Evolutionary conservation across 768 basidiomycete genomes (phyloP).

Genomic region (Zangia roseola): DNA sequence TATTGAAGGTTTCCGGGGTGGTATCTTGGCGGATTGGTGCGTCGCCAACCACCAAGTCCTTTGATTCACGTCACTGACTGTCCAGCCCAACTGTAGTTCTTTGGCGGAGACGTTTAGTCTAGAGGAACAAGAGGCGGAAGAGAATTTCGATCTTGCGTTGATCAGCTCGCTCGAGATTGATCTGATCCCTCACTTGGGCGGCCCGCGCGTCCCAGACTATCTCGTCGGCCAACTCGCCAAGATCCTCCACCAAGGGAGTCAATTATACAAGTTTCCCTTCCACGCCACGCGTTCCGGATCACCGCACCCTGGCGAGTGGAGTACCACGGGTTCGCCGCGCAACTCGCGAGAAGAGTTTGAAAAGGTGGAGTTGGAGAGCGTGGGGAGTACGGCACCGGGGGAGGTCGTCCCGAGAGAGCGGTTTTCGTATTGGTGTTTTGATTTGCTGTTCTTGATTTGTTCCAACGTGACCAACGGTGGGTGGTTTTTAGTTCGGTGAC

Average conservation of each 20-base stretch:
- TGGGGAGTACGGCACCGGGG: constrained; percentile 62
- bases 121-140: constrained; percentile 70
- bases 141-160: constrained; percentile 83
- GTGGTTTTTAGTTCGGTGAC: constrained; percentile 3
- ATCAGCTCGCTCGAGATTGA: constrained; percentile 77
- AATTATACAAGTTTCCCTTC: constrained; percentile 44
- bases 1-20: constrained; percentile 78
- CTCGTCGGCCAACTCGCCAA: constrained; percentile 67
- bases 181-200: constrained; percentile 74
- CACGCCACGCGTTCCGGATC: constrained; percentile 8
- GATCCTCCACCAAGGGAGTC: constrained; percentile 71
- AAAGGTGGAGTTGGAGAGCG: constrained; percentile 37
- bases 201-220: constrained; percentile 64
- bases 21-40: constrained; percentile 83
- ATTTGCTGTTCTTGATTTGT: constrained; percentile 80
- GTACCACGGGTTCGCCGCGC: constrained; percentile 4
- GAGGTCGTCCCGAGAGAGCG: constrained; percentile 68
- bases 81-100: constrained; percentile 41
- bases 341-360: constrained; percentile 31
- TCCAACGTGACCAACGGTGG: constrained; percentile 62
- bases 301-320: constrained; percentile 10
- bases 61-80: not conserved
- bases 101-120: constrained; percentile 54
- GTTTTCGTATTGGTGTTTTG: constrained; percentile 93
- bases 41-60: too few relatives aligned